Base-by-base conservation (phyloP, 2,329 filamentous ascomycete species). In the Aspergillus sojae region DNA sequence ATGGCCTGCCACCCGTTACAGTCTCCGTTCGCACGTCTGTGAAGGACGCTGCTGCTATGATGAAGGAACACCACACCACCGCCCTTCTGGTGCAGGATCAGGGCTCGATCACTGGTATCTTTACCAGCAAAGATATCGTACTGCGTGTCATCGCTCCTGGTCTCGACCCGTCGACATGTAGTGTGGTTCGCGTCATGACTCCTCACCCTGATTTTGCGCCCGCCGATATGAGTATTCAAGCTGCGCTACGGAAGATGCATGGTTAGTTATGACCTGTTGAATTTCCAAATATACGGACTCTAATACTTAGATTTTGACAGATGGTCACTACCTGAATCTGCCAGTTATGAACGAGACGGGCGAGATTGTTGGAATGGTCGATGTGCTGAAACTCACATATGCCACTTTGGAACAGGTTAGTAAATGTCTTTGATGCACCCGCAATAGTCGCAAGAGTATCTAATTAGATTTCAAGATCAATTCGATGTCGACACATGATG, bases 31-130 rank as follows among this genome's bases (percentile, higher is more conserved):
- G 95, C 67, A 99, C 95, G 5, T 96, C 94, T 7, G 95, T 99
- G 70, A 96, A 93, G 83, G 95, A 99, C 75, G 95, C 95, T 61
- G 95, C 95, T 19, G 88, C 91, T 69, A 81, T 97, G 78, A 99
- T 99, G 95, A 98, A 96, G 83, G 95, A 99, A 79, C 94, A 99
- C 81, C 95, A 96, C 80, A 99, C 95, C 21, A 99, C 95, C 19
- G 95, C 95, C 53, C 90, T 99, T 48, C 83, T 99, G 62, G 95
- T 99, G 19, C 94, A 97, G 80, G 95, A 99, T 77, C 93, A 97
- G 79, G 94, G 94, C 60, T 92, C 93, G 50, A 98, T 99, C 75
- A 99, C 95, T 60, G 95, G 95, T 81, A 99, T 99, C 76, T 99
- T 99, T 78, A 99, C 95, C 64, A 98, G 95, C 84, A 99, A 99